Base-by-base conservation (phyloP, 768 basidiomycete species). In the Rhizopogon vinicolor region DNA sequence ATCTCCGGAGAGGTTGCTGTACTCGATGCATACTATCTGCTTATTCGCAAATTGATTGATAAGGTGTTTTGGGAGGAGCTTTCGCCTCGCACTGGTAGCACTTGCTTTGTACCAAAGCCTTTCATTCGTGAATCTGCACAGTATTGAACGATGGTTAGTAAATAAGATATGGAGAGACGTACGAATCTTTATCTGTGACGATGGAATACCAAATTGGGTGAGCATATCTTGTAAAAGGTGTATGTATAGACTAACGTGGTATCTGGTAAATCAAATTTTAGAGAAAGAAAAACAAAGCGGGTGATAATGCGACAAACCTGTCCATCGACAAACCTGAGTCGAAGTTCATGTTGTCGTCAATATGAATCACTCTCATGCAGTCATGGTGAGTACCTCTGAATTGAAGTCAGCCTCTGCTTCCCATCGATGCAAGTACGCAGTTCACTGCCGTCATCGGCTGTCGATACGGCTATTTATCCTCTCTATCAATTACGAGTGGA, bases 321-420 rank as follows among this genome's bases (percentile, higher is more conserved):
- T 46, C 81, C 82, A 56, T 78, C 75, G 50, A 82, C 69, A 58
- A 85, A 86, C 58, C 84, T 85, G 55, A 9, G 41, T 35, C 16
- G 22, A 44, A 41, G 13, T 22, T 49, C 22, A 22, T 3, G 5
- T 14, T 25, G 22, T 37, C 22, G 9, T 19, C n/a, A 45, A 4
- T 25, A 25, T 8, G 9, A 44, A 16, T 43, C 22, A 53, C 7
- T 9, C 18, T 29, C 14, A 25, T 18, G 1, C 4, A 42, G 31
- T 5, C 3, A 50, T 16, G 41, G 41, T 35, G 43, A 57, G 53
- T 60, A 87, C 86, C 77, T 75, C 58, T 76, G 74, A 28, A 88
- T 80, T 0, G 86, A 86, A 0, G 87, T 86, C 57, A 88, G 64
- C 33, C 87, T 75, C 59, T 88, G 86, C 63, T 88, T 88, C n/a